These are phyloP conservation scores for Quercus dentata DNA, from an alignment of 306 rosid genomes.

Conservation along the genomic window DNA sequence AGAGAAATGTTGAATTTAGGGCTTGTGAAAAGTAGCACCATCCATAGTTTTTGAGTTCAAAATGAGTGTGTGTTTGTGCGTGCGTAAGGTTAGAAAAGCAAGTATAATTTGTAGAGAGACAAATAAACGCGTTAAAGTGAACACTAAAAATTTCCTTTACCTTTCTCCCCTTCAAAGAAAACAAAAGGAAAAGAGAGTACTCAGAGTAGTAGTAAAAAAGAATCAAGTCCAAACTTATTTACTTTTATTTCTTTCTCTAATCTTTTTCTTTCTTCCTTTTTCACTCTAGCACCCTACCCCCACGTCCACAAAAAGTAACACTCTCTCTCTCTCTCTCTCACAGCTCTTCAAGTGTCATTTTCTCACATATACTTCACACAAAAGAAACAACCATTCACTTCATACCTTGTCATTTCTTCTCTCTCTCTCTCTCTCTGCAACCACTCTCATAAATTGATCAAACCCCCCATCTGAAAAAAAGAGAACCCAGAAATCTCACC, in stretches of 20 bases:
- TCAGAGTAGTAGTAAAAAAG: slow-evolving; percentile 20
- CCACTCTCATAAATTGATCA: slow-evolving; percentile 61
- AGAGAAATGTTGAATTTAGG: slow-evolving; percentile 14
- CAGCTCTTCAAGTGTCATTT: slow-evolving; percentile 86
- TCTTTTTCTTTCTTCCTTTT: slow-evolving; percentile 29
- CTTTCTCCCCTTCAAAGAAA: slow-evolving; percentile 13
- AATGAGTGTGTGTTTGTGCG: slow-evolving; percentile 33
- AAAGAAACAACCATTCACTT: slow-evolving; percentile 95
- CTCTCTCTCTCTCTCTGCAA: slow-evolving; percentile 55
- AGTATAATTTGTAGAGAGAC: slow-evolving; percentile 50
- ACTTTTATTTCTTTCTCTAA: slow-evolving; percentile 21
- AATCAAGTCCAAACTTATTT: slow-evolving; percentile 29
- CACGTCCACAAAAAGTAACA: slow-evolving; percentile 67
- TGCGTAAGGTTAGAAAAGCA: slow-evolving; percentile 26
- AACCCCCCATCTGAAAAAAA: slow-evolving; percentile 40
- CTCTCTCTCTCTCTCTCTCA: slow-evolving; percentile 29
- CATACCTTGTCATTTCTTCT: slow-evolving; percentile 71
- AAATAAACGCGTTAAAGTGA: slow-evolving; percentile 58
- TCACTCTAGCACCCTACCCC: slow-evolving; percentile 43
- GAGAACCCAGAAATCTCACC: slow-evolving; percentile 40
- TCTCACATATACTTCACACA: slow-evolving; percentile 97
- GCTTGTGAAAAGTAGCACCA: slow-evolving; percentile 23
- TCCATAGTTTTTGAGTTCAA: slow-evolving; percentile 41
- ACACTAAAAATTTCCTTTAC: slow-evolving; percentile 12
- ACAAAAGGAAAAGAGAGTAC: not conserved